Evolutionary conservation across 768 basidiomycete genomes (phyloP).

Genomic region (Pisolithus albus): DNA sequence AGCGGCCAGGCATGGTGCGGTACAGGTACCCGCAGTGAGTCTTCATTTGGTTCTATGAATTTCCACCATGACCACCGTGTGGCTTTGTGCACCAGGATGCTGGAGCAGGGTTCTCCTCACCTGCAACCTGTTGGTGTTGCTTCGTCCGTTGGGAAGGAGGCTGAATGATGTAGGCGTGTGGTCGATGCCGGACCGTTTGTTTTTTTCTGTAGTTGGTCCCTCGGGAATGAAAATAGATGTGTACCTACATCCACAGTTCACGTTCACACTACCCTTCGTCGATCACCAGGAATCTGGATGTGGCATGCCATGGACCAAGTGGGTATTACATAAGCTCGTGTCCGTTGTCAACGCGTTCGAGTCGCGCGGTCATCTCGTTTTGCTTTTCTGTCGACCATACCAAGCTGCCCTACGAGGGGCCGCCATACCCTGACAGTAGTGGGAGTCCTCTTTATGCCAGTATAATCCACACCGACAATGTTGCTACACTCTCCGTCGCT

Average conservation of each 20-base stretch:
- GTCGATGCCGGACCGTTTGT: neutral
- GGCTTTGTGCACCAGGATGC: conserved; percentile 31
- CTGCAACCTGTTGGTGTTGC: conserved; percentile 48
- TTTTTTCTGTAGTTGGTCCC: neutral
- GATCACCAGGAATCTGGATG: no score
- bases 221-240: neutral
- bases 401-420: conserved; percentile 3
- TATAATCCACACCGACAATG: neutral
- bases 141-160: conserved; percentile 30
- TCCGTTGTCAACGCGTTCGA: no score
- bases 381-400: no score
- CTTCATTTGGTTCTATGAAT: neutral
- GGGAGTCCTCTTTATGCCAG: neutral
- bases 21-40: conserved; percentile 73
- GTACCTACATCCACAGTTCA: neutral
- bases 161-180: neutral
- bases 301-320: no score
- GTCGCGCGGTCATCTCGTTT: no score
- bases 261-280: no score
- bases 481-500: conserved; percentile 6
- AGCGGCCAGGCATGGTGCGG: conserved; percentile 46
- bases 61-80: conserved; percentile 7
- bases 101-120: conserved; percentile 59
- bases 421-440: conserved; percentile 4
- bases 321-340: no score